Percentiles rank a stretch among this genome's conserved stretches.
phyloP scores from a whole-genome alignment of 2,329 filamentous ascomycete genomes.

The Ophiocordyceps sinensis region DNA sequence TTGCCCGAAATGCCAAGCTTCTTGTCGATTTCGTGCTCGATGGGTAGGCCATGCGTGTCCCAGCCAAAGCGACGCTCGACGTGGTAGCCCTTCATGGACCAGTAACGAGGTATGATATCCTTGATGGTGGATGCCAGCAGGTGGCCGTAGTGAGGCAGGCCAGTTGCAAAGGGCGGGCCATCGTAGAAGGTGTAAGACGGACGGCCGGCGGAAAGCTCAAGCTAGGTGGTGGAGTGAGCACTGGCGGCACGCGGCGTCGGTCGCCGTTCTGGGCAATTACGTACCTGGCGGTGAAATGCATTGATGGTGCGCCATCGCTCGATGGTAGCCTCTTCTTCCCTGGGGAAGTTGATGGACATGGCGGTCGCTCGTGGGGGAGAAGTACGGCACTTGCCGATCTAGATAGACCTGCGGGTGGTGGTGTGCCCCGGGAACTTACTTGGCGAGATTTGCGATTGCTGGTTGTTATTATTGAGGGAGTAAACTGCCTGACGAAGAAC shows the following conservation, averaged over 20 bases:
- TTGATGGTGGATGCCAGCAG: slow-evolving; percentile 88
- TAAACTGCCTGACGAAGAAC: no score
- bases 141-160: slow-evolving; percentile 53
- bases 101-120: slow-evolving; percentile 91
- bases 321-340: slow-evolving; percentile 77
- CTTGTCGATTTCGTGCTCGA: slow-evolving; percentile 97
- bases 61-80: slow-evolving; percentile 88
- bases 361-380: neutral
- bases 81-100: slow-evolving; percentile 92
- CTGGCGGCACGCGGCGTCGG: neutral
- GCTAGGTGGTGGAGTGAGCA: slow-evolving; percentile 16
- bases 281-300: slow-evolving; percentile 73
- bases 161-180: slow-evolving; percentile 68
- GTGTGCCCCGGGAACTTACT: no score
- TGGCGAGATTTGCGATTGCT: no score
- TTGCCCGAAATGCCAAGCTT: slow-evolving; percentile 79
- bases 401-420: no score
- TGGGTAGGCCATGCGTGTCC: slow-evolving; percentile 87
- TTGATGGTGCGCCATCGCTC: slow-evolving; percentile 81
- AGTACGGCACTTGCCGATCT: neutral
- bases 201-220: slow-evolving; percentile 68
- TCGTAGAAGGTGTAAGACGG: slow-evolving; percentile 92
- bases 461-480: no score
- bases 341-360: slow-evolving; percentile 86
- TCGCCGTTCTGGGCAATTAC: slow-evolving; percentile 1